These are phyloP conservation scores for Colletotrichum plurivorum DNA, from an alignment of 2,329 filamentous ascomycete genomes.

Conservation along the genomic window DNA sequence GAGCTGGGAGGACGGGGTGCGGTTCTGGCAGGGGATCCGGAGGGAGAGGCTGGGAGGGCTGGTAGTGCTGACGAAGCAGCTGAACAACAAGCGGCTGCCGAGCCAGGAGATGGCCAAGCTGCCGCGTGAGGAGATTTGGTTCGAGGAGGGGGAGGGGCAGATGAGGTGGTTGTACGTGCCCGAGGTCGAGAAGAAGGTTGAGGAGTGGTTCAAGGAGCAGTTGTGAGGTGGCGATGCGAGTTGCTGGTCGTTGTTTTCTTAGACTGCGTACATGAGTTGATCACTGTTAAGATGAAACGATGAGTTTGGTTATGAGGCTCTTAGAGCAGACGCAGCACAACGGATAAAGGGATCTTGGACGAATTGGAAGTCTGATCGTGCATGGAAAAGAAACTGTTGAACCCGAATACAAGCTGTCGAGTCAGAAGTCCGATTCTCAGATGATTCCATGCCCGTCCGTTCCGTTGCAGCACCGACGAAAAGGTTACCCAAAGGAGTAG, in stretches of 20 bases:
- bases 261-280: no score
- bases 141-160: constrained; percentile 43
- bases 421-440: constrained; percentile 6
- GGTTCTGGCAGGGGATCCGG: constrained; percentile 63
- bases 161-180: constrained; percentile 58
- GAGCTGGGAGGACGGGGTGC: constrained; percentile 45
- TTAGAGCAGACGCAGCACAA: neutral
- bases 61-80: constrained; percentile 61
- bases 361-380: no score
- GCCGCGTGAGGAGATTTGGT: constrained; percentile 29
- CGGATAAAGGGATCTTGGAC: neutral
- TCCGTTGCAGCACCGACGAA: constrained; percentile 22
- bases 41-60: constrained; percentile 63
- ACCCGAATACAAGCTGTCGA: constrained; percentile 14
- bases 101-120: constrained; percentile 42
- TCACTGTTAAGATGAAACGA: no score
- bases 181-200: constrained; percentile 53
- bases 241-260: neutral
- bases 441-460: neutral
- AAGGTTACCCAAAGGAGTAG: constrained; percentile 34
- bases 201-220: constrained; percentile 43
- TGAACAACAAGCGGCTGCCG: constrained; percentile 63
- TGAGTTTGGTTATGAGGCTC: neutral
- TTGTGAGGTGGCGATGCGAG: neutral
- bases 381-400: no score